Conservation (phyloP, 495 filamentous ascomycete species). For the Pyronema domesticum region DNA sequence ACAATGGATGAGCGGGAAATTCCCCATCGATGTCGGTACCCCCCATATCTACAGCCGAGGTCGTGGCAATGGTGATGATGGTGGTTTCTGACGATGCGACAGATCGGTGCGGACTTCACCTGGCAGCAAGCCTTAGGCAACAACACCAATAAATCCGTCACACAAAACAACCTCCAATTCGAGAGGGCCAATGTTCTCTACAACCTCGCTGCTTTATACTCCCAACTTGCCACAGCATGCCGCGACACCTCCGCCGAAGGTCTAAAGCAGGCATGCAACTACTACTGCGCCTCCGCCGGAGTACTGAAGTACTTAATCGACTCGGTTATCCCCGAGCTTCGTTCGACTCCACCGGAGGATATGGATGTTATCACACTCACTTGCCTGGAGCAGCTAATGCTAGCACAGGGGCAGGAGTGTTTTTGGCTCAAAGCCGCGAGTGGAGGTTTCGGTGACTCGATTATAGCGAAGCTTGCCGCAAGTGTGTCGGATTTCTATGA, state of each 20-base stretch:
- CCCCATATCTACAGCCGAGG: neutral
- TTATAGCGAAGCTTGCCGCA: conserved; percentile 77
- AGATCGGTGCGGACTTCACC: conserved; percentile 88
- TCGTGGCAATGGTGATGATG: conserved; percentile 15
- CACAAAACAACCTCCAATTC: conserved; percentile 84
- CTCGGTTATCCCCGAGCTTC: conserved; percentile 66
- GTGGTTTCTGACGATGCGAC: conserved; percentile 4
- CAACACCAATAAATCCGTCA: conserved; percentile 60
- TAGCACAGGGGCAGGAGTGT: conserved; percentile 90
- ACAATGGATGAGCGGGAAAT: conserved; percentile 87
- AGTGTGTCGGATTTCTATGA: conserved; percentile 87
- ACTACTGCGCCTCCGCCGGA: conserved; percentile 77
- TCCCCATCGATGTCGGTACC: conserved; percentile 72
- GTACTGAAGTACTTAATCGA: conserved; percentile 64
- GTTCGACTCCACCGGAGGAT: conserved; percentile 74
- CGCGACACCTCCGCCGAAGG: conserved; percentile 59
- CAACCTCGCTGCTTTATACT: conserved; percentile 85
- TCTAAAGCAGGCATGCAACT: conserved; percentile 74
- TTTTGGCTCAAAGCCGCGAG: conserved; percentile 97
- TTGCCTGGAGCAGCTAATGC: conserved; percentile 61
- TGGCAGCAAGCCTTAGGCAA: conserved; percentile 93
- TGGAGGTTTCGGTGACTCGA: conserved; percentile 77
- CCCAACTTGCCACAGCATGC: conserved; percentile 72
- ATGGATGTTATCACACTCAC: conserved; percentile 83
- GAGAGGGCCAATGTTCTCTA: conserved; percentile 86